phyloP scores from a whole-genome alignment of 108 stramenopile genomes.

The Nitzschia putrida region DNA sequence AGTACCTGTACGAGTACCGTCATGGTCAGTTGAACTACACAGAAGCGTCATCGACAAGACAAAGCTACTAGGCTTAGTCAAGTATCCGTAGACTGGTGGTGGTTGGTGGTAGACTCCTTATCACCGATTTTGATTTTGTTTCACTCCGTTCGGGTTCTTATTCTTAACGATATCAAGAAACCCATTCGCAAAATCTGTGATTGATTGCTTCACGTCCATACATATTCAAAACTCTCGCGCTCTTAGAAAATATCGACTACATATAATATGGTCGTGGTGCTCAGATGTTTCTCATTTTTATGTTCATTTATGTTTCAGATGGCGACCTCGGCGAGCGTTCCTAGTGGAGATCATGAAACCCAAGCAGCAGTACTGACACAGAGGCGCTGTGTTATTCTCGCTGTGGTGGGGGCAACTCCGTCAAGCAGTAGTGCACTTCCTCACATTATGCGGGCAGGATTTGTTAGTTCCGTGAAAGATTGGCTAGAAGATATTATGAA shows the following conservation, averaged over 20 bases:
- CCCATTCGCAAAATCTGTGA: too few relatives aligned
- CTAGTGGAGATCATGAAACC: conserved; percentile 19
- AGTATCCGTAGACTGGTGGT: conserved; percentile 28
- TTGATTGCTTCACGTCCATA: too few relatives aligned
- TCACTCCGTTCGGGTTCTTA: too few relatives aligned
- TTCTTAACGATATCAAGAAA: too few relatives aligned
- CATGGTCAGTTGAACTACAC: neutral
- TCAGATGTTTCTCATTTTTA: neutral
- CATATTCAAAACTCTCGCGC: too few relatives aligned
- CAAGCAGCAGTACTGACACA: conserved; percentile 48
- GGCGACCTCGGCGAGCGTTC: conserved; percentile 19
- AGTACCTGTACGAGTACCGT: too few relatives aligned
- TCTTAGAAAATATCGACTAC: too few relatives aligned
- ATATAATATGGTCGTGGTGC: too few relatives aligned
- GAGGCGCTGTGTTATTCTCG: conserved; percentile 62
- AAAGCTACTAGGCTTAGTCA: conserved; percentile 38
- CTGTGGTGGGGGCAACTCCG: conserved; percentile 55
- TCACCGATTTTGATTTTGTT: too few relatives aligned
- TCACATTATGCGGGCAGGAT: conserved; percentile 58
- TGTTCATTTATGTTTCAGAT: conserved; percentile 35
- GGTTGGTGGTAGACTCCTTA: neutral
- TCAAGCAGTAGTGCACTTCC: conserved; percentile 49
- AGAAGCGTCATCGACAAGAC: neutral
- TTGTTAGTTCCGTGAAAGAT: conserved; percentile 57
- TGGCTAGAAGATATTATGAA: conserved; percentile 82